Evolutionary conservation across 2,329 filamentous ascomycete species (phyloP).

Genomic region (Dactylellina drechsleri): DNA sequence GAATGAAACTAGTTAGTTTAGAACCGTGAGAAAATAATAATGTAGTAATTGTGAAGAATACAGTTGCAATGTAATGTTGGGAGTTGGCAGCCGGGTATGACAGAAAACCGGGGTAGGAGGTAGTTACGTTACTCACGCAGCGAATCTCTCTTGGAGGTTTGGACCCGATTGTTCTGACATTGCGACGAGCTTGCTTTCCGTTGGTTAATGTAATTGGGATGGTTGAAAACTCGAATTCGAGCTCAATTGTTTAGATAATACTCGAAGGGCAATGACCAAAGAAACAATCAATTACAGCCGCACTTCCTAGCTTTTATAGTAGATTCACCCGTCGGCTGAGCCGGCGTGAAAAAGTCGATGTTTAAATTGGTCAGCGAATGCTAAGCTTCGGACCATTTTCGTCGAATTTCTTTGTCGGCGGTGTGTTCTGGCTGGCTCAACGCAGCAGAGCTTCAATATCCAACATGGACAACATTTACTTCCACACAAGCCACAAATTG

Average conservation of each 20-base stretch:
- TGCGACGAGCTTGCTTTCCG: constrained; percentile 1
- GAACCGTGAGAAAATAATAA: not conserved
- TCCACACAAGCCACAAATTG: no score
- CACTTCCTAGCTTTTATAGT: not conserved
- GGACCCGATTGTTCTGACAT: constrained; percentile 33
- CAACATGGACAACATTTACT: no score
- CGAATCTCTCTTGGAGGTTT: constrained; percentile 33
- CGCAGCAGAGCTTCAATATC: not conserved
- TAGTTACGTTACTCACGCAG: constrained; percentile 40
- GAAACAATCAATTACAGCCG: no score
- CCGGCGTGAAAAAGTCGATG: not conserved
- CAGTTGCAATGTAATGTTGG: not conserved
- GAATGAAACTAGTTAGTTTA: not conserved
- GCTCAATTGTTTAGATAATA: no score
- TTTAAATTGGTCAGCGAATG: constrained; percentile 2
- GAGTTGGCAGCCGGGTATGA: not conserved
- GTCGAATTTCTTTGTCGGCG: constrained; percentile 7
- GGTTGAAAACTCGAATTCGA: no score
- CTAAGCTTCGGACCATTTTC: constrained; percentile 2
- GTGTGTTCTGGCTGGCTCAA: not conserved
- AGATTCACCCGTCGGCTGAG: constrained; percentile 1
- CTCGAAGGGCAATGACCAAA: no score
- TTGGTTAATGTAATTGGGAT: no score
- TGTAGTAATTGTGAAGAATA: no score
- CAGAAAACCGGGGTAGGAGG: no score